Base-by-base conservation (phyloP, 257 asterid species). In the Gentiana straminea region DNA sequence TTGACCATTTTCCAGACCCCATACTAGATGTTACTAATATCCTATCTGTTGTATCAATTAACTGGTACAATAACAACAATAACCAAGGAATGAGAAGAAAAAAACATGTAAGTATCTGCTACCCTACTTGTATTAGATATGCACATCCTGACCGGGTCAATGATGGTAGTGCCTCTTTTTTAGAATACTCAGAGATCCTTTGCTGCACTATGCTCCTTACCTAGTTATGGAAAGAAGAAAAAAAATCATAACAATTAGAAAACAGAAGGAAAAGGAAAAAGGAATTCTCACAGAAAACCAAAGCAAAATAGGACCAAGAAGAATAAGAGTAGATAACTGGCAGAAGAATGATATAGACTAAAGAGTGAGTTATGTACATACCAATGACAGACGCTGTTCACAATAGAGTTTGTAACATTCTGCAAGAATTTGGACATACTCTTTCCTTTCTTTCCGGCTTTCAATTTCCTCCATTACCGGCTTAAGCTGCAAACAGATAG, bases 131-230 rank as follows among this genome's bases (percentile, higher is more conserved):
- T 85, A 92, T 85, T 47, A 92, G 72, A 64, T 92, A 92, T 64
- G 99, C 94, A 82, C 94, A 92, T 55, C 99, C 97, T 71, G 95
- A 92, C 86, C 99, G 80, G 65, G 87, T 85, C 81, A 88, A 76
- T 58, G 97, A 88, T 3, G 95, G 81, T 74, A 92, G 67, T 54
- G 82, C 84, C 75, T 92, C 97, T 70, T 77, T 92, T 86, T 84
- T 88, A 55, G 97, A 55, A 74, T 78, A 85, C 60, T 88, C 99
- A 51, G 94, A 83, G 63, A 92, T 83, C 62, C 97, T 77, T 57
- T 92, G 99, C 60, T 83, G 95, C 57, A 81, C 97, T 62, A 85
- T 83, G 74, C 80, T 83, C 73, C 77, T 81, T 70, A 92, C 94
- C 99, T 92, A 68, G 37, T 61, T 64, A 41, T 41, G 46, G 10